Conservation (phyloP, 2,329 filamentous ascomycete species). For the Aspergillus felis region DNA sequence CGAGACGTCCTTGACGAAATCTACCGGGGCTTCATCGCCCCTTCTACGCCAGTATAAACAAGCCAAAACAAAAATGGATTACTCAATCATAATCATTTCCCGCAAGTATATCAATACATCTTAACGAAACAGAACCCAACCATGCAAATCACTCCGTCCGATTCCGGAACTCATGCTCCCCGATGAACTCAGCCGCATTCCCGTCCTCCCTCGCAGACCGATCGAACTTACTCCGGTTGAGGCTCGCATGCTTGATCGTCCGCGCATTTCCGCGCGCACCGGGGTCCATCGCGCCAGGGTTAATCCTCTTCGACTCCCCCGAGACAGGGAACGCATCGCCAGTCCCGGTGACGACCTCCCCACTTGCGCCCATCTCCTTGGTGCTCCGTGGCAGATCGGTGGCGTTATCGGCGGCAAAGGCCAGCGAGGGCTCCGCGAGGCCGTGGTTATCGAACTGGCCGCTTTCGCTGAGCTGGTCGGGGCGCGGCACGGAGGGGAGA, state of each 20-base stretch:
- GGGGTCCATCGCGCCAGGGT: slow-evolving; percentile 28
- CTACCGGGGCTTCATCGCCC: slow-evolving; percentile 66
- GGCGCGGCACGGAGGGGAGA: slow-evolving; percentile 48
- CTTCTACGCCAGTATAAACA: not conserved
- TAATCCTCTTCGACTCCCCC: slow-evolving; percentile 34
- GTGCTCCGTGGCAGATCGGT: slow-evolving; percentile 29
- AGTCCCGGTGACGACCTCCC: slow-evolving; percentile 40
- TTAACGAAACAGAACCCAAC: not conserved
- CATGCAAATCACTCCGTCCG: slow-evolving; percentile 15
- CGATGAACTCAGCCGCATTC: slow-evolving; percentile 26
- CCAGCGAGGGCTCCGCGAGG: slow-evolving; percentile 31
- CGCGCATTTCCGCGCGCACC: slow-evolving; percentile 36
- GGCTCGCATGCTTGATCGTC: slow-evolving; percentile 36
- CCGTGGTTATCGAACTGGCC: slow-evolving; percentile 31
- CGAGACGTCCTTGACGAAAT: slow-evolving; percentile 75
- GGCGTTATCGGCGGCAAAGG: slow-evolving; percentile 47
- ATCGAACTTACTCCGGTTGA: slow-evolving; percentile 37
- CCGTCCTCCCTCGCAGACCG: slow-evolving; percentile 35
- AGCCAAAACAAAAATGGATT: not conserved
- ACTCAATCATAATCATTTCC: not conserved
- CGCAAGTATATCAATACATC: not conserved
- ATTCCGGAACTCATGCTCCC: slow-evolving; percentile 27
- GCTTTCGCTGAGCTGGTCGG: slow-evolving; percentile 41
- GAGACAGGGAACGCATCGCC: slow-evolving; percentile 37
- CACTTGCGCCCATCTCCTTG: slow-evolving; percentile 18